A percentile compares a stretch with the other conserved stretches of the same genome.
Evolutionary conservation across 306 rosid genomes (phyloP).

Genomic region (Acacia confusa): DNA sequence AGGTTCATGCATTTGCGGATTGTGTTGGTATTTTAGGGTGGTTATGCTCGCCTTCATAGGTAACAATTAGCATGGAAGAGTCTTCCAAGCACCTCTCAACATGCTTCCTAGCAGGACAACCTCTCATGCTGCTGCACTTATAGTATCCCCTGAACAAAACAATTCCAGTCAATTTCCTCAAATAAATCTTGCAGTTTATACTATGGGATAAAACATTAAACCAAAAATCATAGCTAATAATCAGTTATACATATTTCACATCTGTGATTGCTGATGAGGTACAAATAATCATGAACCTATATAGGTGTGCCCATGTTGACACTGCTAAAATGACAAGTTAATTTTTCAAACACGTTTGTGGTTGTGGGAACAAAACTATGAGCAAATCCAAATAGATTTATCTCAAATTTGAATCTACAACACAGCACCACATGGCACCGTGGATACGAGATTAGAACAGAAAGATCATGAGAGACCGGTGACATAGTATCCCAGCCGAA

Average conservation of each 20-base stretch:
- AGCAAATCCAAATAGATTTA: not conserved
- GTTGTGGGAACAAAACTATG: slow-evolving; percentile 7
- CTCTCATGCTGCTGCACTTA: slow-evolving; percentile 99
- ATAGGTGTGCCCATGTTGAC: not conserved
- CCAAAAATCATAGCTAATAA: not conserved
- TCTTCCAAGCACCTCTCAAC: slow-evolving; percentile 98
- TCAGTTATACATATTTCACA: not conserved
- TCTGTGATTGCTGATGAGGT: not conserved
- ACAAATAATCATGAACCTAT: no score
- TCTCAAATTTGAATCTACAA: slow-evolving; percentile 5
- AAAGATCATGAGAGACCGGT: slow-evolving; percentile 3
- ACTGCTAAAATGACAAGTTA: not conserved
- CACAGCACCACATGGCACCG: not conserved
- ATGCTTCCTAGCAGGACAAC: slow-evolving; percentile 99
- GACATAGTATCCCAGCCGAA: not conserved
- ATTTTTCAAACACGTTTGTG: not conserved
- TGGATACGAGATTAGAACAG: not conserved
- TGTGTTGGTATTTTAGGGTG: slow-evolving; percentile 80
- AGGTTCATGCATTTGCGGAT: slow-evolving; percentile 72
- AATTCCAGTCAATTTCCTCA: slow-evolving; percentile 29
- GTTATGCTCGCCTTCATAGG: slow-evolving; percentile 98
- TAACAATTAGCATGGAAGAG: slow-evolving; percentile 88
- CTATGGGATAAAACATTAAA: not conserved
- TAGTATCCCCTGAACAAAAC: slow-evolving; percentile 87
- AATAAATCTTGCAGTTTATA: slow-evolving; percentile 4